Evolutionary conservation across 2,329 filamentous ascomycete species (phyloP), one percentile per base, ranked within the genome.

Genomic region (Fusarium floridanum): DNA sequence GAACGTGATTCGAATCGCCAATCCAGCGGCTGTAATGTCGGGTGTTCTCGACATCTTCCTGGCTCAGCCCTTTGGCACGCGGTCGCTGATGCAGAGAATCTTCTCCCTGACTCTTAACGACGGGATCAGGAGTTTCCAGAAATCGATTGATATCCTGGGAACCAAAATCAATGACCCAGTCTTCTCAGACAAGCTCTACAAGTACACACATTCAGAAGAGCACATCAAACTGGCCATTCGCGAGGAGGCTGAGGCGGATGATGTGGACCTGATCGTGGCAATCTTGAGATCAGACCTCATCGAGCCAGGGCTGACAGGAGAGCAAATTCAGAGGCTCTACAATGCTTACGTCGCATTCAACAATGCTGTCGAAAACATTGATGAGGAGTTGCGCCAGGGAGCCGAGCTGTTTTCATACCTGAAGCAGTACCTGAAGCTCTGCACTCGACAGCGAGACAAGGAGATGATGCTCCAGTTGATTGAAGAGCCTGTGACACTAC

Each of bases 341-440:
- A 98, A 98, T 81, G 95, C 95, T 32, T 98, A 97, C 79, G 95
- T 98, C 55, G 96, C 96, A 2, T 99, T 97, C 91, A 97, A 97
- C 83, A 95, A 93, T 78, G 95, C 95, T 0, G 94, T 99, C 11
- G 95, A 98, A 80, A 97, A 97, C 80, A 86, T 95, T 22, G 95
- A 98, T 76, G 92, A 94, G 68, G 94, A 97, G 81, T 91, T 98
- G 84, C 94, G 94, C 80, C 91, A 96, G 81, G 95, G 95, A 1
- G 97, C 96, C 0, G 92, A 98, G 80, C 90, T 98, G 59, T 99
- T 98, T 82, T 97, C 96, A 1, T 93, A 97, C 79, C 87, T 99
- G 76, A 99, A 99, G 85, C 96, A 98, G 82, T 89, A 98, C 39
- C 87, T 98, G 80, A 98, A 98, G 85, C 88, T 99, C 37, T 93